A percentile compares a stretch with the other conserved stretches of the same genome.
Conservation (phyloP, 306 rosid species). For the Acacia confusa region DNA sequence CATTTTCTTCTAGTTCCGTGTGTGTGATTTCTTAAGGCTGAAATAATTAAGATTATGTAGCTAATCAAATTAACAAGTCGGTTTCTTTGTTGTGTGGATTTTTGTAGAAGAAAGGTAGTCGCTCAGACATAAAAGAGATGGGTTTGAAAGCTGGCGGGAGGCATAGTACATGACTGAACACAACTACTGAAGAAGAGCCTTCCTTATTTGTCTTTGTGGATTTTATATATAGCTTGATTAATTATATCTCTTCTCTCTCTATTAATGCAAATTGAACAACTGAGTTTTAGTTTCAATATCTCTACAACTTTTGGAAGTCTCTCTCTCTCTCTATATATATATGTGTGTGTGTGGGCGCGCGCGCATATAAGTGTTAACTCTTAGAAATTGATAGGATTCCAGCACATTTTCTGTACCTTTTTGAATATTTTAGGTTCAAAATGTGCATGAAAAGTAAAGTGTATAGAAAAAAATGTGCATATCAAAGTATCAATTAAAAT, state of each 20-base stretch:
- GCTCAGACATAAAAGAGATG: constrained; percentile 43
- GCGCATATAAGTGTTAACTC: too few species aligned
- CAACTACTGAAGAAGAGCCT: constrained; percentile 56
- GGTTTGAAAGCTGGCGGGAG: constrained; percentile 29
- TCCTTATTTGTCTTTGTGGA: constrained; percentile 52
- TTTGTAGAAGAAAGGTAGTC: constrained; percentile 44
- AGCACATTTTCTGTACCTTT: too few species aligned
- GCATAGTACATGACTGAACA: constrained; percentile 43
- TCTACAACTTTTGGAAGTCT: background rate
- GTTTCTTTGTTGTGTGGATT: constrained; percentile 12
- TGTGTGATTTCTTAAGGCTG: background rate
- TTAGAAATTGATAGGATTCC: too few species aligned
- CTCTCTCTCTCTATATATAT: background rate
- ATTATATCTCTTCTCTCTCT: constrained; percentile 20
- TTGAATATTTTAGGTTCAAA: too few species aligned
- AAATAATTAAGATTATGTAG: background rate
- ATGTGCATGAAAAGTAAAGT: too few species aligned
- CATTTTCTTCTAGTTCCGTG: background rate
- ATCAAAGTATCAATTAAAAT: too few species aligned
- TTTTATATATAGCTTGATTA: constrained; percentile 38
- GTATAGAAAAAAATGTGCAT: too few species aligned
- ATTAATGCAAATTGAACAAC: background rate
- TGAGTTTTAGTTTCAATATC: background rate
- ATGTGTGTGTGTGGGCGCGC: too few species aligned
- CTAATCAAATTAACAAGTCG: background rate